phyloP scores from a whole-genome alignment of 2,329 filamentous ascomycete species.

The Phialophora macrospora region DNA sequence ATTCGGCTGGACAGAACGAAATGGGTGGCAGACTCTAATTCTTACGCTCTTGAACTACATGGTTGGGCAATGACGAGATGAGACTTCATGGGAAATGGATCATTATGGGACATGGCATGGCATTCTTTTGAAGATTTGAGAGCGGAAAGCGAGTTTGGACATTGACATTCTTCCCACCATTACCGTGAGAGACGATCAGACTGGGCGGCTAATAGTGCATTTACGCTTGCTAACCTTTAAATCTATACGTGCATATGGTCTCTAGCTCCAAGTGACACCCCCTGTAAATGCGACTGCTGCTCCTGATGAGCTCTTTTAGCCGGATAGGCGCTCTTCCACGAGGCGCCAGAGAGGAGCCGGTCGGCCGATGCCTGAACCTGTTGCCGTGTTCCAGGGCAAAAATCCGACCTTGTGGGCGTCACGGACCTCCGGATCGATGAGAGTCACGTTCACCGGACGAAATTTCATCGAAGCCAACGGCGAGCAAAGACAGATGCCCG shows the following conservation, averaged over 20 bases:
- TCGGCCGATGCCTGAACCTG: neutral
- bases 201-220: conserved; percentile 19
- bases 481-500: neutral
- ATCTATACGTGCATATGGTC: neutral
- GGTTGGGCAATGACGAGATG: conserved; percentile 10
- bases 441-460: neutral
- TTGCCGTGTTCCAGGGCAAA: neutral
- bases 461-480: neutral
- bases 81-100: conserved; percentile 1
- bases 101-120: conserved; percentile 2
- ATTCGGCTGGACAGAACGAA: conserved; percentile 10
- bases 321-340: neutral
- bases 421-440: neutral
- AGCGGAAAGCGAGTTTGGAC: conserved; percentile 8
- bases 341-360: neutral
- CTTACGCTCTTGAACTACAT: conserved; percentile 6
- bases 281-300: neutral
- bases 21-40: conserved; percentile 18
- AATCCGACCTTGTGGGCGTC: neutral
- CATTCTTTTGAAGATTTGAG: neutral
- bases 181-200: neutral
- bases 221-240: neutral
- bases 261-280: neutral
- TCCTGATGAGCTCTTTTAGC: conserved; percentile 2
- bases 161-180: conserved; percentile 2